These are phyloP conservation scores for Stephanodiscus minutulus DNA, from an alignment of 108 stramenopile genomes.

Conservation along the genomic window DNA sequence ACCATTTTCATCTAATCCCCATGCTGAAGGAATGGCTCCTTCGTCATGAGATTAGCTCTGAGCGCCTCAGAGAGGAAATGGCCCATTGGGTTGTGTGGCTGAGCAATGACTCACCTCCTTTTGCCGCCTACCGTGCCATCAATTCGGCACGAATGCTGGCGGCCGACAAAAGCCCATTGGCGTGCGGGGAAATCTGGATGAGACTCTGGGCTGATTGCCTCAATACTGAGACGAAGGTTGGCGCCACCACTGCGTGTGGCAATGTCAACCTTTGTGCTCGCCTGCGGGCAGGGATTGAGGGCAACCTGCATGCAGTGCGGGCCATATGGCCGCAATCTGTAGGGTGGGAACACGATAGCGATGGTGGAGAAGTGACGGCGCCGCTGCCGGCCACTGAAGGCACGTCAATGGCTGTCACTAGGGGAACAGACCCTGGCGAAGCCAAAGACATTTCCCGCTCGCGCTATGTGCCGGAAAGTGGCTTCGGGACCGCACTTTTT, in stretches of 20 bases:
- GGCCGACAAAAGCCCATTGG: constrained; percentile 33
- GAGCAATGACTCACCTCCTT: constrained; percentile 27
- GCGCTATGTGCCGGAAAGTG: too few species aligned
- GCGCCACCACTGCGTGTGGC: neutral
- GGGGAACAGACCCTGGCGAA: neutral
- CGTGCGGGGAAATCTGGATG: constrained; percentile 31
- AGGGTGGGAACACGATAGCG: neutral
- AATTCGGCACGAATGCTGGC: too few species aligned
- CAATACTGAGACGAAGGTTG: constrained; percentile 8
- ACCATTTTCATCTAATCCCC: too few species aligned
- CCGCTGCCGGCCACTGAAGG: too few species aligned
- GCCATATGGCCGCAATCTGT: too few species aligned
- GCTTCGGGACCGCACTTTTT: too few species aligned
- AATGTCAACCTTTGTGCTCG: too few species aligned
- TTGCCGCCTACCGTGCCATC: constrained; percentile 35
- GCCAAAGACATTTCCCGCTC: neutral
- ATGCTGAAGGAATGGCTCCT: constrained; percentile 10
- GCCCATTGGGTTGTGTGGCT: constrained; percentile 21
- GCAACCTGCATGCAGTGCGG: too few species aligned
- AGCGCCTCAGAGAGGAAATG: neutral
- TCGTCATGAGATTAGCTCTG: neutral
- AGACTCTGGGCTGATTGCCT: constrained; percentile 31
- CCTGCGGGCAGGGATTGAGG: too few species aligned
- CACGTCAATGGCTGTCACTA: too few species aligned
- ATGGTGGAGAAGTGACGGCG: too few species aligned